Evolutionary conservation across 1,284 basidiomycete genomes (phyloP).

Genomic region (Ustilago lituana): DNA sequence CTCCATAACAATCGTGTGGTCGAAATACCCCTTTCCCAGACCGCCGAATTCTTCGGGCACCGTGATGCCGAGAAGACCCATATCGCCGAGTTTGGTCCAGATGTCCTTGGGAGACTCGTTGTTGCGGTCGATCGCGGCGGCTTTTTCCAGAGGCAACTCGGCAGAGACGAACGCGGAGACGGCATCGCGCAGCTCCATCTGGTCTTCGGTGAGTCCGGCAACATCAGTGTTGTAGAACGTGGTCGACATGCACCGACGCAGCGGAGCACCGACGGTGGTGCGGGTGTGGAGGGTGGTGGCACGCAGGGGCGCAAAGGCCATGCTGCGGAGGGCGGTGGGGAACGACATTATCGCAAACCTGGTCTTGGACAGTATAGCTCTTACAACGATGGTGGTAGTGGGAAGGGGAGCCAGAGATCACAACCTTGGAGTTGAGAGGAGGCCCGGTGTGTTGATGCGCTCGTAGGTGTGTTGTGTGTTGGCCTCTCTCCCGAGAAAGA

Average conservation of each 20-base stretch:
- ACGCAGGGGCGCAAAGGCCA: slow-evolving; percentile 4
- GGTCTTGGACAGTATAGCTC: no score
- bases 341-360: slow-evolving; percentile 17
- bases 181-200: slow-evolving; percentile 52
- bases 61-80: slow-evolving; percentile 61
- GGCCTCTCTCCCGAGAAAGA: no score
- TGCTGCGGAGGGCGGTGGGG: slow-evolving; percentile 12
- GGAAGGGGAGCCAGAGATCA: no score
- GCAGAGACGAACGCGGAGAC: slow-evolving; percentile 43
- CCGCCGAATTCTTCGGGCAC: slow-evolving; percentile 57
- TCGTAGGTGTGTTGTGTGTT: not conserved
- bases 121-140: slow-evolving; percentile 45
- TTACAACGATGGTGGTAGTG: not conserved
- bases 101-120: slow-evolving; percentile 54
- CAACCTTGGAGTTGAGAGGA: no score
- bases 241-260: slow-evolving; percentile 4
- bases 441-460: no score
- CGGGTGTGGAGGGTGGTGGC: not conserved
- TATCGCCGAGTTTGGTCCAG: slow-evolving; percentile 58
- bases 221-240: slow-evolving; percentile 55
- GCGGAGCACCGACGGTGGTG: no score
- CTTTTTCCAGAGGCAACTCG: slow-evolving; percentile 42
- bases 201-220: slow-evolving; percentile 46
- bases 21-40: slow-evolving; percentile 55
- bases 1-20: slow-evolving; percentile 63